Conservation (phyloP, 805 yeast genomes). For the Pichia cabralensis region DNA sequence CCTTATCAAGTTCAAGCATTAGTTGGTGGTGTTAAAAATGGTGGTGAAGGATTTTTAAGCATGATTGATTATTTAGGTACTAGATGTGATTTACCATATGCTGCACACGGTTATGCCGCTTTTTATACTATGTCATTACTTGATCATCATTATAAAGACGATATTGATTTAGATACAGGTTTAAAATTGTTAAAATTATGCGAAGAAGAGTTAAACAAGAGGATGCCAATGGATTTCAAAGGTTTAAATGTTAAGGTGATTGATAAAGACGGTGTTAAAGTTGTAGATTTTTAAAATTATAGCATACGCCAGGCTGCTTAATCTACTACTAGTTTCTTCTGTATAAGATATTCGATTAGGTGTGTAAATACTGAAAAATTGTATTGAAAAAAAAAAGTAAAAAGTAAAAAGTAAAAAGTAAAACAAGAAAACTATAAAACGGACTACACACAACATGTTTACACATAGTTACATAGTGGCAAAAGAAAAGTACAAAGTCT, state of each 20-base stretch:
- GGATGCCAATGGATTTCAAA: constrained; percentile 93
- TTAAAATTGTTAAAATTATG: constrained; percentile 62
- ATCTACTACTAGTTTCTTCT: too few species aligned
- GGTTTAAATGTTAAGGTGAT: constrained; percentile 39
- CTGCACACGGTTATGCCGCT: constrained; percentile 98
- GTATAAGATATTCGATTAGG: too few species aligned
- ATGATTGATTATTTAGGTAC: constrained; percentile 96
- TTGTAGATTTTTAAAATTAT: constrained; percentile 10
- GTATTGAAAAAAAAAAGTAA: too few species aligned
- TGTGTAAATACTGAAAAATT: too few species aligned
- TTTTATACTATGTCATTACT: constrained; percentile 84
- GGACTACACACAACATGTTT: too few species aligned
- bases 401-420: too few species aligned
- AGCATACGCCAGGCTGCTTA: too few species aligned
- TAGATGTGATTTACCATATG: constrained; percentile 82
- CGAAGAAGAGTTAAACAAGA: constrained; percentile 63
- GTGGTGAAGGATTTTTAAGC: constrained; percentile 49
- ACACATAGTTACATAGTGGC: too few species aligned
- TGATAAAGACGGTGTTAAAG: constrained; percentile 26
- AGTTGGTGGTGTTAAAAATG: constrained; percentile 67
- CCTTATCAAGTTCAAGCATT: constrained; percentile 93
- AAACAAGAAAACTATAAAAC: too few species aligned
- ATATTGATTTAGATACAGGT: constrained; percentile 71
- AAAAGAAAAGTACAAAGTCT: too few species aligned
- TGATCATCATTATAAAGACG: constrained; percentile 81